These are phyloP conservation scores for Eutrema japonicum DNA, from an alignment of 345 rosid species.

Conservation along the genomic window DNA sequence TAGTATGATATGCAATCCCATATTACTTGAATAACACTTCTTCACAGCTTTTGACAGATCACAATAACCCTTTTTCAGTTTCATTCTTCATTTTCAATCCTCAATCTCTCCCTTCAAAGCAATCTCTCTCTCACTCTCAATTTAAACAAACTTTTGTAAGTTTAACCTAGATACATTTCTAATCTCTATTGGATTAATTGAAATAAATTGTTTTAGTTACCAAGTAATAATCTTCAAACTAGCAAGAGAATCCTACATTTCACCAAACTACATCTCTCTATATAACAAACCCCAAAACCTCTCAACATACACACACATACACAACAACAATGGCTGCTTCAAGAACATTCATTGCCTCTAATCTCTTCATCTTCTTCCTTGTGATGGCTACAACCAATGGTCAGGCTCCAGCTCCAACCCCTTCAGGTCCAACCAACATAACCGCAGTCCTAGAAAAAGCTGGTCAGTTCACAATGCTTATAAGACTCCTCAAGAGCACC, in stretches of 20 bases:
- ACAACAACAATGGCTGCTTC: conserved; percentile 42
- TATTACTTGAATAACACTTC: conserved; percentile 40
- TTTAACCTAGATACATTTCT: conserved; percentile 20
- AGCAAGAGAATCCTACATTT: conserved; percentile 35
- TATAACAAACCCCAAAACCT: conserved; percentile 36
- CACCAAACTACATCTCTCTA: conserved; percentile 37
- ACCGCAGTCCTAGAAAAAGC: conserved; percentile 75
- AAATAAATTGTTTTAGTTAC: conserved; percentile 28
- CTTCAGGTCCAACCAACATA: conserved; percentile 70
- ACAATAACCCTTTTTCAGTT: conserved; percentile 6
- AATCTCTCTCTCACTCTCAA: conserved; percentile 32
- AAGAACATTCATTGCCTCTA: conserved; percentile 32
- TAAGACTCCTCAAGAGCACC: conserved; percentile 65
- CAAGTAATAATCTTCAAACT: conserved; percentile 38
- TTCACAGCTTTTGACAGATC: conserved; percentile 40
- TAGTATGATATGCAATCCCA: conserved; percentile 36
- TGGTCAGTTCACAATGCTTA: conserved; percentile 73
- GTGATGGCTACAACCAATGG: conserved; percentile 38
- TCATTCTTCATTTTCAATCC: conserved; percentile 41
- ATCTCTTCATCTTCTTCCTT: conserved; percentile 43
- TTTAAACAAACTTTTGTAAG: conserved; percentile 7
- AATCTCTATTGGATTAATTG: background rate
- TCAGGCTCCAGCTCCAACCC: conserved; percentile 56
- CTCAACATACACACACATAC: conserved; percentile 28
- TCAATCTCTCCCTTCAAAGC: conserved; percentile 43